phyloP scores from a whole-genome alignment of 139 green algal genomes.

The Edaphochlamys debaryana region DNA sequence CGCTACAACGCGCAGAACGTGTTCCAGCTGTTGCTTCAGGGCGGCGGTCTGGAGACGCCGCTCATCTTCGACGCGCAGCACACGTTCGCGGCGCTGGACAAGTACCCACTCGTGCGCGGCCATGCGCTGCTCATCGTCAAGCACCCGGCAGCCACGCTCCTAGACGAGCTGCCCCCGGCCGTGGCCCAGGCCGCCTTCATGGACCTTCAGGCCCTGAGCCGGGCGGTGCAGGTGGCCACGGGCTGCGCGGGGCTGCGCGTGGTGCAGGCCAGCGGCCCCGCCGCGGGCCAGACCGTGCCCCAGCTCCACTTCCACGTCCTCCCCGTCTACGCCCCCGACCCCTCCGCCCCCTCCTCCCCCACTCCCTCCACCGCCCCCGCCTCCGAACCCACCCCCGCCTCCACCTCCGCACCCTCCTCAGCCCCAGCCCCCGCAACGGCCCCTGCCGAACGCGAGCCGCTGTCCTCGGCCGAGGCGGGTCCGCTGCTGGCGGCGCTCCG shows the following conservation, averaged over 20 bases:
- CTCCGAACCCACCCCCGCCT: not conserved
- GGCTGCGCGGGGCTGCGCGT: conserved; percentile 45
- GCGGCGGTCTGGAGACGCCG: conserved; percentile 19
- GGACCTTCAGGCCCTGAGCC: conserved; percentile 53
- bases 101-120: conserved; percentile 45
- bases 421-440: not conserved
- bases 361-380: not conserved
- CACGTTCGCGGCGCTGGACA: conserved; percentile 55
- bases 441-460: not conserved
- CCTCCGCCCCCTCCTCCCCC: not conserved
- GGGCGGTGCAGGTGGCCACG: conserved; percentile 51
- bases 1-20: conserved; percentile 29
- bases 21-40: conserved; percentile 17
- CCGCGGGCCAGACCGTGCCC: conserved; percentile 58
- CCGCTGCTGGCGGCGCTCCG: conserved; percentile 48
- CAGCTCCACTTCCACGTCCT: conserved; percentile 70
- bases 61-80: conserved; percentile 45
- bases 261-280: conserved; percentile 50
- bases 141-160: conserved; percentile 47
- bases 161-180: conserved; percentile 45
- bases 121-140: conserved; percentile 61
- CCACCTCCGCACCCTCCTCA: not conserved
- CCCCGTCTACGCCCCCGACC: conserved; percentile 34
- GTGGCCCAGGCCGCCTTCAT: conserved; percentile 14
- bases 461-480: conserved; percentile 27